phyloP scores from a whole-genome alignment of 495 filamentous ascomycete species.

The Neurospora africana region DNA sequence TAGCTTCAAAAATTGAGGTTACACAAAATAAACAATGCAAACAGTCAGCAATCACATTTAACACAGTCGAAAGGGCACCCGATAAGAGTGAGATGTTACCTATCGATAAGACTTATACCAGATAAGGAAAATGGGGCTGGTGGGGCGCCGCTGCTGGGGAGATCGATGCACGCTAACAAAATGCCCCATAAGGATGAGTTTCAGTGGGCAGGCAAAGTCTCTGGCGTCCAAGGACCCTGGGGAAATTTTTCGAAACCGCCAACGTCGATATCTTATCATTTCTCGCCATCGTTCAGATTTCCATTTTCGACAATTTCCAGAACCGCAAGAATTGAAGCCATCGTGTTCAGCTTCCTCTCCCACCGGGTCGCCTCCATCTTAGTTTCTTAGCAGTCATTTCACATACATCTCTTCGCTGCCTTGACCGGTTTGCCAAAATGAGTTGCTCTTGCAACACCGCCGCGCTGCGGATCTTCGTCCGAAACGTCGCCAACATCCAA shows the following conservation, averaged over 20 bases:
- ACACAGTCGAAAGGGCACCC: background rate
- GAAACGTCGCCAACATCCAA: conserved; percentile 35
- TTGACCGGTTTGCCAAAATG: conserved; percentile 21
- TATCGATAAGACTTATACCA: background rate
- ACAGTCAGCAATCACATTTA: background rate
- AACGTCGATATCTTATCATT: background rate
- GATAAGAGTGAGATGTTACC: background rate
- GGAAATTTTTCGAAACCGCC: conserved; percentile 4
- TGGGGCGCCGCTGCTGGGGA: background rate
- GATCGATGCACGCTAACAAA: background rate
- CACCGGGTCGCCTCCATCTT: background rate
- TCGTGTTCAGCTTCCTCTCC: background rate
- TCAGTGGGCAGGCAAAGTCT: background rate
- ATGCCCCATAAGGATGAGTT: background rate
- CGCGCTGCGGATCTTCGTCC: conserved; percentile 38
- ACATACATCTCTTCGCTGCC: background rate
- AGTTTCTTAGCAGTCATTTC: background rate
- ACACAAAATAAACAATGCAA: background rate
- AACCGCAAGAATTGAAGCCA: background rate
- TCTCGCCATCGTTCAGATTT: background rate
- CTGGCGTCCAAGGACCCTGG: background rate
- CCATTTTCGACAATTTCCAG: background rate
- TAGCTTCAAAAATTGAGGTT: background rate
- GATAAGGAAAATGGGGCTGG: background rate
- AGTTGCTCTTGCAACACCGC: conserved; percentile 36